Evolutionary conservation across 768 basidiomycete species (phyloP).

Genomic region (Phaeotremella fagi): DNA sequence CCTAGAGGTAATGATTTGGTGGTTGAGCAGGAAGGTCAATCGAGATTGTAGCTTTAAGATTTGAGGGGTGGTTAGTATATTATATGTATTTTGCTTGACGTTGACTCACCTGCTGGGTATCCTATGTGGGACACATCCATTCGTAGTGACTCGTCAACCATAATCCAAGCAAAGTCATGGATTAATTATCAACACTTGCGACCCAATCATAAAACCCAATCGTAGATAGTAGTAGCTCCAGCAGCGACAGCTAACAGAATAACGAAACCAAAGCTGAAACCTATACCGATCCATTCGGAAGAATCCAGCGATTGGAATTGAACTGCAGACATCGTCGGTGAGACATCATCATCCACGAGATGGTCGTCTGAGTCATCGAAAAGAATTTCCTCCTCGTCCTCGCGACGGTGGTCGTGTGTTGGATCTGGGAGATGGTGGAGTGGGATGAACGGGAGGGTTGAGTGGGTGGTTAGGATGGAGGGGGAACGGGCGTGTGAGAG

Average conservation of each 20-base stretch:
- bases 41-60: constrained; percentile 19
- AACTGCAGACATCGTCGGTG: background rate
- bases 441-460: too few species aligned
- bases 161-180: too few species aligned
- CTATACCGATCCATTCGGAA: constrained; percentile 27
- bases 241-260: constrained; percentile 29
- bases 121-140: too few species aligned
- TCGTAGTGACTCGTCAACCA: too few species aligned
- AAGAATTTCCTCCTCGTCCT: background rate
- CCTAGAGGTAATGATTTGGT: constrained; percentile 31
- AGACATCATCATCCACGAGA: background rate
- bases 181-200: too few species aligned
- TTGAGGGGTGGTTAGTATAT: background rate
- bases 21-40: constrained; percentile 44
- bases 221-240: constrained; percentile 40
- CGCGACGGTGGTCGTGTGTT: too few species aligned
- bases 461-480: too few species aligned
- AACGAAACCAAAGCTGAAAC: constrained; percentile 22
- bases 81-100: background rate
- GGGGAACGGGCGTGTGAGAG: too few species aligned
- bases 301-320: constrained; percentile 32
- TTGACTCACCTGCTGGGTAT: too few species aligned
- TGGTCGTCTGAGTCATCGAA: too few species aligned
- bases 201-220: constrained; percentile 42
- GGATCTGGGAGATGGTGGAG: too few species aligned